These are phyloP conservation scores for Stemphylium beticola DNA, from an alignment of 2,329 filamentous ascomycete genomes.

Conservation along the genomic window DNA sequence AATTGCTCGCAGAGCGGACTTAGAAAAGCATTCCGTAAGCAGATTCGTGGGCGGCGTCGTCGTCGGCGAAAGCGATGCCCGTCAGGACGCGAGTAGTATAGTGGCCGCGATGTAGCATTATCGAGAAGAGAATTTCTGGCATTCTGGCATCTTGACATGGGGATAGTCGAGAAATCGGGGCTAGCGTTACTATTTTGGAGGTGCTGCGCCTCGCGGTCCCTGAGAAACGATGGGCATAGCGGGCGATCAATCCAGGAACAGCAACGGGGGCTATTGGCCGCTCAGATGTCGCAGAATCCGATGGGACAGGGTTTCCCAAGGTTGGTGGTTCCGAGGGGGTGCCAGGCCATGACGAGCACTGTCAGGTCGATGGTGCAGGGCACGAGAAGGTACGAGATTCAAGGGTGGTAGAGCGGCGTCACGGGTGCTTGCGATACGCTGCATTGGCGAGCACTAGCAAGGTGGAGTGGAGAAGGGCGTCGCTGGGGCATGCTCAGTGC, in stretches of 20 bases:
- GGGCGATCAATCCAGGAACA: conserved; percentile 45
- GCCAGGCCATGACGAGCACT: conserved; percentile 35
- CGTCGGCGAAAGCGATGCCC: conserved; percentile 13
- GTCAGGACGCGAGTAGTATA: conserved; percentile 21
- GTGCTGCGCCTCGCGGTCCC: conserved; percentile 41
- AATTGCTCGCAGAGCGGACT: neutral
- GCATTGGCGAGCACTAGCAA: conserved; percentile 36
- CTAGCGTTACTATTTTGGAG: conserved; percentile 45
- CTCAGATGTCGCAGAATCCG: conserved; percentile 18
- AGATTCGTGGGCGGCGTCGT: conserved; percentile 1
- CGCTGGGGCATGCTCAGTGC: conserved; percentile 37
- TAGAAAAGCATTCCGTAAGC: conserved; percentile 4
- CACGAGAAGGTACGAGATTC: conserved; percentile 28
- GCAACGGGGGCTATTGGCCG: conserved; percentile 30
- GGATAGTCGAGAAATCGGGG: conserved; percentile 23
- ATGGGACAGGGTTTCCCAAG: conserved; percentile 12
- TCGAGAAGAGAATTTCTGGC: conserved; percentile 16
- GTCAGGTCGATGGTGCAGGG: conserved; percentile 25
- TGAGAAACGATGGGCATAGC: conserved; percentile 26
- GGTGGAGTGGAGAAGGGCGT: conserved; percentile 34
- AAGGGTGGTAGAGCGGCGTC: conserved; percentile 30
- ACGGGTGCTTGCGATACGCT: conserved; percentile 32
- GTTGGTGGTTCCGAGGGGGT: too few species aligned
- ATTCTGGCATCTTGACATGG: conserved; percentile 16
- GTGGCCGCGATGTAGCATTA: conserved; percentile 22